phyloP scores from a whole-genome alignment of 352 stramenopile species.

The Phytophthora fragariae region DNA sequence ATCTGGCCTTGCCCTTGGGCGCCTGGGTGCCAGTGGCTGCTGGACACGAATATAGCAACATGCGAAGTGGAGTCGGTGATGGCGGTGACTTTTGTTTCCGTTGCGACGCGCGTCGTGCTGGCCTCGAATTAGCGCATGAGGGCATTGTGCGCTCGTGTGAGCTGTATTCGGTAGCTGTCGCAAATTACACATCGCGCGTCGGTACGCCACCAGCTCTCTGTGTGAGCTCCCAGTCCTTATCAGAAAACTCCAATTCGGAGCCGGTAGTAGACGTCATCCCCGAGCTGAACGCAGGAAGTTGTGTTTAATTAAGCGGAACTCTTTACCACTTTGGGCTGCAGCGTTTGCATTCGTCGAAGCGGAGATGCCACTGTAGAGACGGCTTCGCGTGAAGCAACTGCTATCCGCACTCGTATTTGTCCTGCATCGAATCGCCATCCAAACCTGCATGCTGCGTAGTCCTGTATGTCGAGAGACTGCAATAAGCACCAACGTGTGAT shows the following conservation, averaged over 20 bases:
- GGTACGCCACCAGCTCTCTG: not conserved
- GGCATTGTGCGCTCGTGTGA: not conserved
- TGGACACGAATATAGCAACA: not conserved
- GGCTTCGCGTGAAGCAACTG: too few relatives aligned
- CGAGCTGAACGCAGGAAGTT: too few relatives aligned
- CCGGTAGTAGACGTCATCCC: not conserved
- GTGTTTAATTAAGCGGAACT: too few relatives aligned
- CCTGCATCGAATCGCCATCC: not conserved
- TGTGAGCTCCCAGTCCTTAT: not conserved
- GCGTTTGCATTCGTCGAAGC: too few relatives aligned
- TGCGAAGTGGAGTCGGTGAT: not conserved
- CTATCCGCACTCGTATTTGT: not conserved
- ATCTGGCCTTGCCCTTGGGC: not conserved
- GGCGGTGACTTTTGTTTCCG: not conserved
- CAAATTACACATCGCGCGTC: not conserved
- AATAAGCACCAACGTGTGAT: too few relatives aligned
- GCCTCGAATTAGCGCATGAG: not conserved
- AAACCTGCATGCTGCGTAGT: not conserved
- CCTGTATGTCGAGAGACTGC: not conserved
- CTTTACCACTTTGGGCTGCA: too few relatives aligned
- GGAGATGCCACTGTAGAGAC: too few relatives aligned
- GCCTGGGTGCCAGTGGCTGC: not conserved
- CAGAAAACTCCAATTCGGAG: not conserved
- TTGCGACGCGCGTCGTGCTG: not conserved
- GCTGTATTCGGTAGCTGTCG: not conserved